Percentiles rank a stretch among this genome's conserved stretches.
Evolutionary conservation across 2,329 filamentous ascomycete genomes (phyloP).

Genomic region (Penicillium concentricum): DNA sequence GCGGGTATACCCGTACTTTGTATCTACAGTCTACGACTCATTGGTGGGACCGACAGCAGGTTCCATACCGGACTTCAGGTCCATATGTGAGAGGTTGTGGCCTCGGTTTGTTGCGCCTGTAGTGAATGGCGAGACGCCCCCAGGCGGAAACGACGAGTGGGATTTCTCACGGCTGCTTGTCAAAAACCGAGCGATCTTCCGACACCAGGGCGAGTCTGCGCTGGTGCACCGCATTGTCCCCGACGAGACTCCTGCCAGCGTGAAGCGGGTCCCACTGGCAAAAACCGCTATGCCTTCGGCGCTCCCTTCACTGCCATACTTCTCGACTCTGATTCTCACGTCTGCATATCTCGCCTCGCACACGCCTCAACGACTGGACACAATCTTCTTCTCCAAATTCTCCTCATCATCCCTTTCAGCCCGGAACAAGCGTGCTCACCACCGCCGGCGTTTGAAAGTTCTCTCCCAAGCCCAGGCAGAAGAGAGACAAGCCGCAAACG

Average conservation of each 20-base stretch:
- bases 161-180: constrained; percentile 82
- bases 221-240: constrained; percentile 44
- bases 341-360: constrained; percentile 50
- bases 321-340: constrained; percentile 48
- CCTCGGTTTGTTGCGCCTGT: constrained; percentile 79
- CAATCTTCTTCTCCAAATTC: constrained; percentile 51
- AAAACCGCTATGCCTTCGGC: constrained; percentile 29
- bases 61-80: constrained; percentile 70
- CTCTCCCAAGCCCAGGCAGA: constrained; percentile 40
- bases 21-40: constrained; percentile 81
- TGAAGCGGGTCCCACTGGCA: constrained; percentile 20
- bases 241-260: constrained; percentile 23
- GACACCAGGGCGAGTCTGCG: constrained; percentile 45
- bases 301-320: constrained; percentile 44
- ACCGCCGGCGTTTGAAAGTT: constrained; percentile 42
- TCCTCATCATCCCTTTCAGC: constrained; percentile 45
- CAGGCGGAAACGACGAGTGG: constrained; percentile 54
- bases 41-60: constrained; percentile 76
- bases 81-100: constrained; percentile 75
- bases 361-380: constrained; percentile 48
- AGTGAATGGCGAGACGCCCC: constrained; percentile 59
- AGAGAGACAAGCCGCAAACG: constrained; percentile 31
- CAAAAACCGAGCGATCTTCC: constrained; percentile 47
- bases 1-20: constrained; percentile 64
- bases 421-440: constrained; percentile 46